phyloP scores from a whole-genome alignment of 2,329 filamentous ascomycete species.

The Aspergillus aculeatinus region DNA sequence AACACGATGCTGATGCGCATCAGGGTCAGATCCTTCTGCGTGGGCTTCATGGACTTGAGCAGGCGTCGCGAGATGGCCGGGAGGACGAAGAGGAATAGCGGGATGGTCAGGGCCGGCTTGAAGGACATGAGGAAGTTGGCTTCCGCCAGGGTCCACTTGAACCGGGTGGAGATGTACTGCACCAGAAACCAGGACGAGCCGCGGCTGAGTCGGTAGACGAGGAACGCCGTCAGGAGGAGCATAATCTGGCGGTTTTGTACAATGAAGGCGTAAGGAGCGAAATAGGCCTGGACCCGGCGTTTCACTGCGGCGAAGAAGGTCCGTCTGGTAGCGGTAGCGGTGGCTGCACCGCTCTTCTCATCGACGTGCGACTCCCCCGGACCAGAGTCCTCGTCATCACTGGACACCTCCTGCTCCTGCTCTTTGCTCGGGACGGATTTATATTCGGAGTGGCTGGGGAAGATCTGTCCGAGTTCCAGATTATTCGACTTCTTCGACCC shows the following conservation, averaged over 20 bases:
- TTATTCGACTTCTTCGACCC: conserved; percentile 9
- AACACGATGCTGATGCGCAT: conserved; percentile 47
- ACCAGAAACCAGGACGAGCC: conserved; percentile 49
- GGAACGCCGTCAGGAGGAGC: conserved; percentile 47
- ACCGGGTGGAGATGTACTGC: conserved; percentile 55
- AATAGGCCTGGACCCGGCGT: conserved; percentile 27
- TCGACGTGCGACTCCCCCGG: conserved; percentile 14
- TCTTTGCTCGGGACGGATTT: conserved; percentile 19
- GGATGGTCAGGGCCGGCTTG: conserved; percentile 49
- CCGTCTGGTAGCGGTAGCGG: conserved; percentile 3
- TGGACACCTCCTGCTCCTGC: conserved; percentile 20
- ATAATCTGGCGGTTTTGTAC: conserved; percentile 43
- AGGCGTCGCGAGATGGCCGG: conserved; percentile 44
- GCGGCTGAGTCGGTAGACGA: conserved; percentile 50
- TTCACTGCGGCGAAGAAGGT: conserved; percentile 20
- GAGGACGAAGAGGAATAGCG: conserved; percentile 48
- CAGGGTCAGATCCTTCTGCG: conserved; percentile 48
- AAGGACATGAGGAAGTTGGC: conserved; percentile 47
- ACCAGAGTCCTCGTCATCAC: conserved; percentile 14
- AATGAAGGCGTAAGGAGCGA: conserved; percentile 41
- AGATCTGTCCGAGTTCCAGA: conserved; percentile 34
- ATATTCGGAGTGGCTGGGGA: conserved; percentile 15
- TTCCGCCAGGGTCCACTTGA: conserved; percentile 48
- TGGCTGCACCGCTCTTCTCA: conserved; percentile 6
- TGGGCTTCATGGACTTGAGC: conserved; percentile 35